Evolutionary conservation across 768 basidiomycete species (phyloP), one percentile per base, ranked within the genome.

Genomic region (Tylopilus balloui): DNA sequence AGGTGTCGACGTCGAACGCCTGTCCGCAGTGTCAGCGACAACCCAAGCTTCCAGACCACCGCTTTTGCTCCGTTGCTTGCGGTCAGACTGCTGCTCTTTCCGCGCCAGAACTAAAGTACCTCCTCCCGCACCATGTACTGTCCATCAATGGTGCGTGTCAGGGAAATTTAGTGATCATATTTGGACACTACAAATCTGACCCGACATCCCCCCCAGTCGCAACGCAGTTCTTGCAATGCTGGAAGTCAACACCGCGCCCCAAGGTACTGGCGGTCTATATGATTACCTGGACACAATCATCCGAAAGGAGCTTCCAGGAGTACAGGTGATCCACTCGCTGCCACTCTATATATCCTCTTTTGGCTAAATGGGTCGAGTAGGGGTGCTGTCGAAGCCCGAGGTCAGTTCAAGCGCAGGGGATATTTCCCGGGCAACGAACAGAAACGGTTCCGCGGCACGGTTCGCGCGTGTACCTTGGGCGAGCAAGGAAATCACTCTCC

Each of bases 401-500:
- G 55, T 3, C 37, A 39, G 4, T 60, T 53, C 31, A 39, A 10
- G 6, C 24, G 21, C 21, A 25, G 0, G 14, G 50, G 51, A 0
- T 2, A 0, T 10, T 65, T 9, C 4, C 2, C 44, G 1, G 62
- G 62, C 1, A 63, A 63, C 27, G 62, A 63, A 43, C 49, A 50
- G 28, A 65, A 63, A 28, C 60, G 19, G 1, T 65, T 65, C 19
- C 62, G 63, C 1, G 19, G 60, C 8, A 53, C 60, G 1, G 4
- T 2, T 13, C 62, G 62, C 3, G 63, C 53, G 6, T 65, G 62
- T 17, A 52, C 38, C n/a, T 25, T 63, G 14, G 62, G 62, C 1
- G 62, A 63, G 40, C 17, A 28, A 3, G 58, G 48, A 14, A 61
- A 65, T n/a, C 5, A 53, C 24, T 21, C 19, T 1, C 55, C 50